These are phyloP conservation scores for Aspergillus sp. DNA, from an alignment of 2,329 filamentous ascomycete species.

Conservation along the genomic window DNA sequence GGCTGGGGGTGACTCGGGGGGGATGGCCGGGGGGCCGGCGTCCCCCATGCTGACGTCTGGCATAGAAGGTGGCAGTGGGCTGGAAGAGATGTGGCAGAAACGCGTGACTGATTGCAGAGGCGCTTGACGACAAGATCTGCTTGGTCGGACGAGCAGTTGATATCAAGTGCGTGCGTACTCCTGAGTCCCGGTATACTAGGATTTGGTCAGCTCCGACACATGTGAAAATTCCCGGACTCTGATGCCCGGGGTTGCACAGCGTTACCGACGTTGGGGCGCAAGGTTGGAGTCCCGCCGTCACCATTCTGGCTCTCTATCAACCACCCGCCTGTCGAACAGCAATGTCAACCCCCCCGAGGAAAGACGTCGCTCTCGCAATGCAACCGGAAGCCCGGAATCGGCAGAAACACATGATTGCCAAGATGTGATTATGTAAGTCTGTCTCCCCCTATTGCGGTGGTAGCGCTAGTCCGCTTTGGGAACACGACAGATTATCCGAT, in stretches of 20 bases:
- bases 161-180: too few relatives aligned
- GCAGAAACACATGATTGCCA: slow-evolving; percentile 9
- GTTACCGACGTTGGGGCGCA: not conserved
- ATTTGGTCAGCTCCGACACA: not conserved
- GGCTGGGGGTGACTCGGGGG: too few relatives aligned
- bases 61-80: too few relatives aligned
- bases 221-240: not conserved
- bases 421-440: not conserved
- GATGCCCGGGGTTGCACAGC: not conserved
- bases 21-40: too few relatives aligned
- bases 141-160: too few relatives aligned
- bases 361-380: not conserved
- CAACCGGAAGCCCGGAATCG: slow-evolving; percentile 4
- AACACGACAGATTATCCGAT: slow-evolving; percentile 2
- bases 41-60: too few relatives aligned
- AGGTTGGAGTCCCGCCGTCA: not conserved
- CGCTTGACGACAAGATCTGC: too few relatives aligned
- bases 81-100: too few relatives aligned
- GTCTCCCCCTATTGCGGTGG: slow-evolving; percentile 20
- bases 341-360: not conserved
- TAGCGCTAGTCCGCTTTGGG: slow-evolving; percentile 19
- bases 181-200: not conserved
- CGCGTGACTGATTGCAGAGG: too few relatives aligned
- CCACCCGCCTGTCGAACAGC: not conserved
- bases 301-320: too few relatives aligned